Evolutionary conservation across 345 rosid species (phyloP).

Genomic region (Combretum micranthum): DNA sequence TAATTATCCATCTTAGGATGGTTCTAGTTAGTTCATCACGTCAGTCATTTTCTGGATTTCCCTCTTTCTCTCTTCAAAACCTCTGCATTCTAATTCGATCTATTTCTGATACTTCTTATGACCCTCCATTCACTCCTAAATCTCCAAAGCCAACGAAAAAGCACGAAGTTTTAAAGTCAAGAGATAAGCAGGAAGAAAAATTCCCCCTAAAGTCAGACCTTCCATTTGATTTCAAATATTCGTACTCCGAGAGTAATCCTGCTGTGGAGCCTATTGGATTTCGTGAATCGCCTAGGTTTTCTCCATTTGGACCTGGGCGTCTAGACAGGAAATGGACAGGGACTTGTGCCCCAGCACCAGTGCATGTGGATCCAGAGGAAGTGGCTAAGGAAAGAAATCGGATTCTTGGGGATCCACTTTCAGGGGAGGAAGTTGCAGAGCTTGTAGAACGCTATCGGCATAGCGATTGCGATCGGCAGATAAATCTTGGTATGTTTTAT

Average conservation of each 20-base stretch:
- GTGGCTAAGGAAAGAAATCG: slow-evolving; percentile 41
- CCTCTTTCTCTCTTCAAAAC: no score
- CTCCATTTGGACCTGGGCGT: slow-evolving; percentile 87
- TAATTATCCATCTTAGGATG: no score
- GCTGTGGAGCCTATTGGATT: slow-evolving; percentile 57
- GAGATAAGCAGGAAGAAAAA: slow-evolving; percentile 11
- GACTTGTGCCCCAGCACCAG: slow-evolving; percentile 42
- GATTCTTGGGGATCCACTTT: slow-evolving; percentile 54
- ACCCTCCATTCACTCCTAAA: slow-evolving; percentile 27
- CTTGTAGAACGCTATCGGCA: slow-evolving; percentile 80
- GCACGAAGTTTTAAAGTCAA: slow-evolving; percentile 9
- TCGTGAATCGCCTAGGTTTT: slow-evolving; percentile 83
- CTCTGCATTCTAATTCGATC: slow-evolving; percentile 5
- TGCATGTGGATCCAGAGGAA: slow-evolving; percentile 25
- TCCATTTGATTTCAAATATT: slow-evolving; percentile 74
- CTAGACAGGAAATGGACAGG: slow-evolving; percentile 82
- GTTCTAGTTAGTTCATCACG: no score
- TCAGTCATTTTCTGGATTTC: no score
- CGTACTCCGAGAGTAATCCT: slow-evolving; percentile 69
- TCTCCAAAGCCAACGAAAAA: slow-evolving; percentile 26
- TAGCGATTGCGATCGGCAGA: slow-evolving; percentile 75
- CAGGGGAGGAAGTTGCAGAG: slow-evolving; percentile 57
- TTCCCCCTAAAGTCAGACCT: slow-evolving; percentile 42
- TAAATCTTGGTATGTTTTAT: slow-evolving; percentile 52
- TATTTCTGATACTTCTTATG: slow-evolving; percentile 3